A percentile compares a stretch with the other conserved stretches of the same genome.
Evolutionary conservation across 805 yeast genomes (phyloP).

Genomic region (Ogataea pini): DNA sequence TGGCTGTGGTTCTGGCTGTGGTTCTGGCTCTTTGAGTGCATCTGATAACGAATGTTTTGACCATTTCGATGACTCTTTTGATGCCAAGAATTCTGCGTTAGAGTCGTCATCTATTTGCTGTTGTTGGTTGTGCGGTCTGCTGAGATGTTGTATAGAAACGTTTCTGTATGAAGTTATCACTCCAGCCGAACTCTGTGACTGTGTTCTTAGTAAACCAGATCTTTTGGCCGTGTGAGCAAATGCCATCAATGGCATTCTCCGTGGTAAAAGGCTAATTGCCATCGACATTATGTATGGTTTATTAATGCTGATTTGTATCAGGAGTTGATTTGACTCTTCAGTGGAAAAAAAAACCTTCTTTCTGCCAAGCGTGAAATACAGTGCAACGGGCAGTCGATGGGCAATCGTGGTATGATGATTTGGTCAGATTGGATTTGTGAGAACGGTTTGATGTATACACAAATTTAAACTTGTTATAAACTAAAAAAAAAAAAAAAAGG

Average conservation of each 20-base stretch:
- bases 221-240: background rate
- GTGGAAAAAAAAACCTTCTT: background rate
- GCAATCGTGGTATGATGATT: no score
- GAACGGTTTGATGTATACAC: no score
- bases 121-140: slow-evolving; percentile 10
- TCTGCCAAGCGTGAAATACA: background rate
- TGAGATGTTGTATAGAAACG: slow-evolving; percentile 4
- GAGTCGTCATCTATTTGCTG: slow-evolving; percentile 13
- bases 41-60: slow-evolving; percentile 32
- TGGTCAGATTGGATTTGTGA: no score
- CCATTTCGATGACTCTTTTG: slow-evolving; percentile 26
- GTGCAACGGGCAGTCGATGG: background rate
- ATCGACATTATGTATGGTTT: background rate
- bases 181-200: background rate
- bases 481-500: background rate
- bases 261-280: slow-evolving; percentile 3
- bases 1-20: slow-evolving; percentile 2
- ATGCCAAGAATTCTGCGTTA: slow-evolving; percentile 10
- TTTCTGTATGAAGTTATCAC: background rate
- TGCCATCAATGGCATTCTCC: slow-evolving; percentile 4
- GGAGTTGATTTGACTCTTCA: no score
- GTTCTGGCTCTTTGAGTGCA: slow-evolving; percentile 7
- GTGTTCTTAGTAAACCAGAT: background rate
- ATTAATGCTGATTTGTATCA: no score
- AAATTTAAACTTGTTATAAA: background rate